Evolutionary conservation across 108 stramenopile genomes (phyloP).

Genomic region (Parietichytrium sp.): DNA sequence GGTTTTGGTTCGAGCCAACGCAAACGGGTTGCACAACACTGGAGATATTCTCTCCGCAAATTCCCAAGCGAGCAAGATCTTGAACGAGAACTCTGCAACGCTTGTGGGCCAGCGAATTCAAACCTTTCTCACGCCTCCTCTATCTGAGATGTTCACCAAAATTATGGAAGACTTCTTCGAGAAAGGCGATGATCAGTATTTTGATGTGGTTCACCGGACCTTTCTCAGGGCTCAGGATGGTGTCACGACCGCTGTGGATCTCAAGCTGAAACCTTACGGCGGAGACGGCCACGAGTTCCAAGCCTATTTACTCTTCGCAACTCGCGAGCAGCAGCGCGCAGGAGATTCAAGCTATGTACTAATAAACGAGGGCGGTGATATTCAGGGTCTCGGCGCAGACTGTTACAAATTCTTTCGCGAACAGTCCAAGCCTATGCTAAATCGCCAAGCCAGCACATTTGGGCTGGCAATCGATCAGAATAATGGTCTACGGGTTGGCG

Average conservation of each 20-base stretch:
- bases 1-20: neutral
- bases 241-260: neutral
- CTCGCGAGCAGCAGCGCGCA: neutral
- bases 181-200: neutral
- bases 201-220: neutral
- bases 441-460: too few relatives aligned
- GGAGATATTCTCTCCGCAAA: conserved; percentile 1
- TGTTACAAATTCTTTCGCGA: neutral
- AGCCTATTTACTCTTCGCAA: neutral
- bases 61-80: neutral
- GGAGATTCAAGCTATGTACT: neutral
- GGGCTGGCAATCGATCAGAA: too few relatives aligned
- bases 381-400: neutral
- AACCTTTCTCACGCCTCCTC: neutral
- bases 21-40: neutral
- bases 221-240: neutral
- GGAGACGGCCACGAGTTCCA: neutral
- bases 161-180: neutral
- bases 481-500: too few relatives aligned
- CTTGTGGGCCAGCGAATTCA: neutral
- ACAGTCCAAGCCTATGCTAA: too few relatives aligned
- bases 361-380: neutral
- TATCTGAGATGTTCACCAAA: neutral
- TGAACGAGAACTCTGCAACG: neutral
- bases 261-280: conserved; percentile 7